Evolutionary conservation across 2,329 filamentous ascomycete species (phyloP).

Genomic region (Diplodia scrobiculata): DNA sequence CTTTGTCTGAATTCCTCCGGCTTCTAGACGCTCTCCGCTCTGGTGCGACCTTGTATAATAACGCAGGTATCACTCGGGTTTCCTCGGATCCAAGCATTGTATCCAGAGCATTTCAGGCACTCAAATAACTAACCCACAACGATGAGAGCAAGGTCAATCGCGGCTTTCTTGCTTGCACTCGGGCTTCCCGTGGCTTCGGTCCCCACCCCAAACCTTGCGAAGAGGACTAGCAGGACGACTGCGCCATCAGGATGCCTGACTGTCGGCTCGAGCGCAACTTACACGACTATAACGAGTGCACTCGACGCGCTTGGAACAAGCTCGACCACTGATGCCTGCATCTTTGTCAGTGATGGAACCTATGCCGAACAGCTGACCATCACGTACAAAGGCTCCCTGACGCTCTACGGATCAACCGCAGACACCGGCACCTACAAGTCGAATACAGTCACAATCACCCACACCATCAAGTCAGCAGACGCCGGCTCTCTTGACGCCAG

Average conservation of each 20-base stretch:
- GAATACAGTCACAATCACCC: conserved; percentile 62
- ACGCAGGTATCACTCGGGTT: not conserved
- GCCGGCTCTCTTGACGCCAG: conserved; percentile 56
- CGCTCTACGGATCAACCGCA: conserved; percentile 63
- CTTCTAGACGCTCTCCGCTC: too few relatives aligned
- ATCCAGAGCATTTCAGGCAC: too few relatives aligned
- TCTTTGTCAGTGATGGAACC: conserved; percentile 64
- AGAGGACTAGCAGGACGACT: conserved; percentile 42
- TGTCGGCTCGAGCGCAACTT: conserved; percentile 48
- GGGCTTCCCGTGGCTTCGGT: not conserved
- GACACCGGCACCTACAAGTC: conserved; percentile 51
- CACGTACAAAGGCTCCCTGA: conserved; percentile 53
- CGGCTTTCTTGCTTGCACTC: not conserved
- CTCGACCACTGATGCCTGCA: conserved; percentile 55
- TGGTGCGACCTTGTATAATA: not conserved
- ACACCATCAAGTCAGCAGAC: conserved; percentile 46
- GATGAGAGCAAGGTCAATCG: not conserved
- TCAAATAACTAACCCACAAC: not conserved
- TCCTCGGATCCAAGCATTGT: not conserved
- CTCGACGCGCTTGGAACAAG: conserved; percentile 60
- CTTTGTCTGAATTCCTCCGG: not conserved
- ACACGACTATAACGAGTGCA: conserved; percentile 58
- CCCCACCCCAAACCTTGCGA: not conserved
- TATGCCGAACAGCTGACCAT: conserved; percentile 65
- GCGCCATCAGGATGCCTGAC: conserved; percentile 56